A percentile compares a stretch with the other conserved stretches of the same genome.
phyloP scores from a whole-genome alignment of 2,329 filamentous ascomycete genomes.

The Keithomyces neogunnii region DNA sequence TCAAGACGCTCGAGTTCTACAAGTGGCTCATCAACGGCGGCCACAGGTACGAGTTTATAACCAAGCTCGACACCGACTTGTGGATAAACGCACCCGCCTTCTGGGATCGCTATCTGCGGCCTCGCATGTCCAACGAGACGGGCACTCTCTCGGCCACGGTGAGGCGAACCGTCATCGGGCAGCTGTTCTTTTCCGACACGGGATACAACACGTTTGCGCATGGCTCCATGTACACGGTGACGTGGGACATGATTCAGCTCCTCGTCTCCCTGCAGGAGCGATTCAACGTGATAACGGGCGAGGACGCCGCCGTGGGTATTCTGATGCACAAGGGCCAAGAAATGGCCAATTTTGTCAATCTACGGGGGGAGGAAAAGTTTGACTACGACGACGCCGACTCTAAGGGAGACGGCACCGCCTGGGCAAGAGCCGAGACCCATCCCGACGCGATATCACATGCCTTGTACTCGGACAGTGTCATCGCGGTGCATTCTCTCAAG shows the following conservation, averaged over 20 bases:
- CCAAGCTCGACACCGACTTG: constrained; percentile 24
- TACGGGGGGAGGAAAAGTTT: constrained; percentile 20
- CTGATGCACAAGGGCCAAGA: constrained; percentile 18
- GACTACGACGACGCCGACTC: constrained; percentile 20
- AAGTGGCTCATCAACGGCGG: constrained; percentile 18
- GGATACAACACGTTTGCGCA: constrained; percentile 20
- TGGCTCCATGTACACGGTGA: constrained; percentile 24
- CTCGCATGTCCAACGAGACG: constrained; percentile 12
- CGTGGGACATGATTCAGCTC: constrained; percentile 23
- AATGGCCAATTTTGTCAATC: constrained; percentile 18
- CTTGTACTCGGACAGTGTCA: constrained; percentile 12
- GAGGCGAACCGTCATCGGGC: constrained; percentile 18
- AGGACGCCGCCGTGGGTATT: constrained; percentile 21
- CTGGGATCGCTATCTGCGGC: constrained; percentile 19
- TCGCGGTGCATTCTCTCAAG: constrained; percentile 21
- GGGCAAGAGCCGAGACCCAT: constrained; percentile 18
- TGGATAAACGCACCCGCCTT: constrained; percentile 23
- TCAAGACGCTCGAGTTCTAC: constrained; percentile 25
- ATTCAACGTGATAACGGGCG: constrained; percentile 18
- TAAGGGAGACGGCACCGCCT: constrained; percentile 18
- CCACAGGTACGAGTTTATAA: constrained; percentile 19
- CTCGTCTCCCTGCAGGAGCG: constrained; percentile 17
- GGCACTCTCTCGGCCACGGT: constrained; percentile 9
- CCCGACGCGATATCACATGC: constrained; percentile 16
- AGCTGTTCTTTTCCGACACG: constrained; percentile 17